These are phyloP conservation scores for Rhynchosporium graminicola DNA, from an alignment of 2,329 filamentous ascomycete species.

Conservation along the genomic window DNA sequence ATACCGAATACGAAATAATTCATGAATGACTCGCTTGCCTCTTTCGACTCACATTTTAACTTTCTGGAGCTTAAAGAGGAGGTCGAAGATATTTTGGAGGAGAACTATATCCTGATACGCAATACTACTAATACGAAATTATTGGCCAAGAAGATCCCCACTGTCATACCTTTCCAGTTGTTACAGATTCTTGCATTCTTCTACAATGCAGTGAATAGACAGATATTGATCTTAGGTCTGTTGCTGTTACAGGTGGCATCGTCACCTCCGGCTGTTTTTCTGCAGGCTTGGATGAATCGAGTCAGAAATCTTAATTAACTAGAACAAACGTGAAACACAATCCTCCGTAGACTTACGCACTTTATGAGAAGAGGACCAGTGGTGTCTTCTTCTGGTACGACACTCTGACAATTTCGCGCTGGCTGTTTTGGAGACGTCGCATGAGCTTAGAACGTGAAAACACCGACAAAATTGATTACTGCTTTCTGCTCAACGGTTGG, in stretches of 20 bases:
- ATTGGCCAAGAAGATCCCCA: constrained; percentile 55
- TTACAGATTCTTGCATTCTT: constrained; percentile 59
- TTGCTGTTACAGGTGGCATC: constrained; percentile 70
- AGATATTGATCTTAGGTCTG: constrained; percentile 75
- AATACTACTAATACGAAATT: constrained; percentile 51
- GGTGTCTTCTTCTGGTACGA: constrained; percentile 95
- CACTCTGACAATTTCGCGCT: constrained; percentile 81
- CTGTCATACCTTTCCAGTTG: constrained; percentile 55
- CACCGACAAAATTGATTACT: constrained; percentile 84
- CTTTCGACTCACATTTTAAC: constrained; percentile 49
- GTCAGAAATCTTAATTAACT: constrained; percentile 19
- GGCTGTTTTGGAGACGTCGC: constrained; percentile 87
- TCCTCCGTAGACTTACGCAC: constrained; percentile 85
- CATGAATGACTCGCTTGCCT: constrained; percentile 64
- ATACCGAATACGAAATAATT: constrained; percentile 68
- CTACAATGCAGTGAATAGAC: constrained; percentile 72
- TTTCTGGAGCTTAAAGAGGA: constrained; percentile 15
- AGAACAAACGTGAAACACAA: constrained; percentile 59
- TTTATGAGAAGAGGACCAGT: constrained; percentile 73
- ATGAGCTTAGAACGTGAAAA: constrained; percentile 93
- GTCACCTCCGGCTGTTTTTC: constrained; percentile 82
- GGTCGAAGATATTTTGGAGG: constrained; percentile 53
- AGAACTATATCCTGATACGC: constrained; percentile 44
- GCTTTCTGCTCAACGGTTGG: constrained; percentile 86
- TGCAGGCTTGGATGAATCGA: constrained; percentile 54